Percentiles rank a stretch among this genome's conserved stretches.
Evolutionary conservation across 1,139 yeast genomes (phyloP).

Genomic region (Nakaseomyces nivariensis): DNA sequence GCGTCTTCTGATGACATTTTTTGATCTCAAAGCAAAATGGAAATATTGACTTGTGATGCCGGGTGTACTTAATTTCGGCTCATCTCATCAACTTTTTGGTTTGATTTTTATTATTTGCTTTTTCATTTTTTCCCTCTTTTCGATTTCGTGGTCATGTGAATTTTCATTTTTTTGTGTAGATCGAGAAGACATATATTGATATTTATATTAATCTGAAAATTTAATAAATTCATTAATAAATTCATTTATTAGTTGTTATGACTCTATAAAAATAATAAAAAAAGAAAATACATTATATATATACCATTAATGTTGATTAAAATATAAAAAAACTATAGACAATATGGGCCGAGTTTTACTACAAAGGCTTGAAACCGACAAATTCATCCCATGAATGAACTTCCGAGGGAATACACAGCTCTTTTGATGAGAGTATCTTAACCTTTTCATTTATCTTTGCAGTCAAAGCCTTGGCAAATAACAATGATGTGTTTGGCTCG

Average conservation of each 20-base stretch:
- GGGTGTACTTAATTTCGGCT: not conserved
- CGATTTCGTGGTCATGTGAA: not conserved
- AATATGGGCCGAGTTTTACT: constrained; percentile 9
- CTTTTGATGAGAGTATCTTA: constrained; percentile 30
- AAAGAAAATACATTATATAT: too few relatives aligned
- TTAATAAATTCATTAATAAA: too few relatives aligned
- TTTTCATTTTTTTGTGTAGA: not conserved
- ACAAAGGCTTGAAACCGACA: constrained; percentile 84
- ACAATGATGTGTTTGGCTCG: constrained; percentile 84
- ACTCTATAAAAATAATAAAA: too few relatives aligned
- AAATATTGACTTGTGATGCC: not conserved
- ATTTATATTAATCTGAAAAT: too few relatives aligned
- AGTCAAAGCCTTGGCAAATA: constrained; percentile 78
- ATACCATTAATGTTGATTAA: too few relatives aligned
- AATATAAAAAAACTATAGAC: too few relatives aligned
- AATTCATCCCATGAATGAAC: constrained; percentile 95
- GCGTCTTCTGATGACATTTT: not conserved
- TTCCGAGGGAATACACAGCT: constrained; percentile 63
- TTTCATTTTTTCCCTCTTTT: not conserved
- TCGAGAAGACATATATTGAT: too few relatives aligned
- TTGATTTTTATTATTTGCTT: not conserved
- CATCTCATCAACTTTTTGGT: not conserved
- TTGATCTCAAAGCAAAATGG: not conserved
- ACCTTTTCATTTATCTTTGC: constrained; percentile 56
- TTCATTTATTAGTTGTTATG: too few relatives aligned